Percentiles rank a stretch among this genome's conserved stretches.
Evolutionary conservation across 345 rosid genomes (phyloP).

Genomic region (Moricandia moricandioides): DNA sequence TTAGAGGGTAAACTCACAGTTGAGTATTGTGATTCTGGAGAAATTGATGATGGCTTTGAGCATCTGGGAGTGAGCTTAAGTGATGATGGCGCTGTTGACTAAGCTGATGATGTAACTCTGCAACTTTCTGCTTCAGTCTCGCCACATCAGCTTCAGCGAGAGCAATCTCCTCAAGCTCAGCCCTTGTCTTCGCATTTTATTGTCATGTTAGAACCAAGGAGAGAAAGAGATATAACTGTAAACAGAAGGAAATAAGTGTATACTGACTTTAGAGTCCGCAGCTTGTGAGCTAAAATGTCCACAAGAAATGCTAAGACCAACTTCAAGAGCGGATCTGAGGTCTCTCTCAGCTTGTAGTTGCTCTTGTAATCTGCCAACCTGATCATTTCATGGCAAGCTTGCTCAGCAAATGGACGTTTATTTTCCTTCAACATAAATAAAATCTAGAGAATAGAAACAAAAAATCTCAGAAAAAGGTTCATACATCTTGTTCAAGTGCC

Average conservation of each 20-base stretch:
- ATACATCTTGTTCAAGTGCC: slow-evolving; percentile 99
- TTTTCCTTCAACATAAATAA: background rate
- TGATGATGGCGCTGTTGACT: slow-evolving; percentile 91
- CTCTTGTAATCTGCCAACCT: slow-evolving; percentile 96
- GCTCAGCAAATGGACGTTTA: background rate
- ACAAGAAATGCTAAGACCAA: slow-evolving; percentile 93
- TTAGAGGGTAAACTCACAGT: slow-evolving; percentile 51
- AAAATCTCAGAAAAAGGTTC: slow-evolving; percentile 15
- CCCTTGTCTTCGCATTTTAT: slow-evolving; percentile 76
- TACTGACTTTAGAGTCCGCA: slow-evolving; percentile 84
- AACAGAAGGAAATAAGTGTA: slow-evolving; percentile 13
- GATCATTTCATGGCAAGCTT: slow-evolving; percentile 9
- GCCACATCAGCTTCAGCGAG: slow-evolving; percentile 98
- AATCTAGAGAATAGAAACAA: background rate
- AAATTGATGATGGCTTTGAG: slow-evolving; percentile 82
- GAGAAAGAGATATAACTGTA: slow-evolving; percentile 8
- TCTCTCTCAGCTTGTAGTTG: slow-evolving; percentile 98
- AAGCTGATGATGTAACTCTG: slow-evolving; percentile 93
- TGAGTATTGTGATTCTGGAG: slow-evolving; percentile 72
- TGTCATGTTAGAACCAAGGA: slow-evolving; percentile 34
- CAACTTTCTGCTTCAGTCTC: slow-evolving; percentile 94
- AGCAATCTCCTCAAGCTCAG: slow-evolving; percentile 98
- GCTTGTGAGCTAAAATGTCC: slow-evolving; percentile 80
- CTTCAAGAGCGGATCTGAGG: slow-evolving; percentile 94
- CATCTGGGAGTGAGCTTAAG: slow-evolving; percentile 75